phyloP scores from a whole-genome alignment of 1,284 basidiomycete species.

The Trametes hirsuta region DNA sequence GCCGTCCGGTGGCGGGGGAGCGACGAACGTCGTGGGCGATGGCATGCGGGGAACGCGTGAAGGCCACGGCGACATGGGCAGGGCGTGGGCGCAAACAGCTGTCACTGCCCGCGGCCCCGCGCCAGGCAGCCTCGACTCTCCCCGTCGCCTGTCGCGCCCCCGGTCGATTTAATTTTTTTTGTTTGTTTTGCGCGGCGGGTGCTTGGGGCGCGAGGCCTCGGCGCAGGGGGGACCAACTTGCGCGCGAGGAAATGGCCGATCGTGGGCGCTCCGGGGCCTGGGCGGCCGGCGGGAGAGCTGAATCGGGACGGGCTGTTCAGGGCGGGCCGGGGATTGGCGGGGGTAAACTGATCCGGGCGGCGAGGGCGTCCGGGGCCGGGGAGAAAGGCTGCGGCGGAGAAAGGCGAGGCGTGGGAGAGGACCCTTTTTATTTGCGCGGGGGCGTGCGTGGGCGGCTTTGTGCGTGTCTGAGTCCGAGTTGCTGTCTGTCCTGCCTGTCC shows the following conservation, averaged over 20 bases:
- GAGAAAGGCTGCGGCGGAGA: slow-evolving; percentile 3
- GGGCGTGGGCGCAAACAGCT: background rate
- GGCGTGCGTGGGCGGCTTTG: background rate
- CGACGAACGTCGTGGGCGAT: background rate
- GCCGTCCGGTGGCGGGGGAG: background rate
- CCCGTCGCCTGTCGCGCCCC: background rate
- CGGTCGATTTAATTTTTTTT: background rate
- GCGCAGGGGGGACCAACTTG: background rate
- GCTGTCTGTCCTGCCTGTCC: slow-evolving; percentile 7
- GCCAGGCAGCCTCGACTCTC: background rate
- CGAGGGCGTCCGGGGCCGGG: slow-evolving; percentile 4
- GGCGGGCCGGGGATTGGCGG: slow-evolving; percentile 10
- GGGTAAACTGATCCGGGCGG: background rate
- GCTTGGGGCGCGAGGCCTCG: no score
- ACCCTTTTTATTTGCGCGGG: slow-evolving; percentile 13
- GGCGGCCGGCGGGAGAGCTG: slow-evolving; percentile 9
- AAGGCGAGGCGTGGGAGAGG: slow-evolving; percentile 12
- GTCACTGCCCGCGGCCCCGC: background rate
- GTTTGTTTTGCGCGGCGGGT: no score
- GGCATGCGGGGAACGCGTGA: slow-evolving; percentile 15
- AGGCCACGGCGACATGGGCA: background rate
- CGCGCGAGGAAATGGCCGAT: background rate
- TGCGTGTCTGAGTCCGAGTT: background rate
- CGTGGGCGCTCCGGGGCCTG: background rate
- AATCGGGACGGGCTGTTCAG: slow-evolving; percentile 3